phyloP scores from a whole-genome alignment of 768 basidiomycete species.

The Suillus placidus region DNA sequence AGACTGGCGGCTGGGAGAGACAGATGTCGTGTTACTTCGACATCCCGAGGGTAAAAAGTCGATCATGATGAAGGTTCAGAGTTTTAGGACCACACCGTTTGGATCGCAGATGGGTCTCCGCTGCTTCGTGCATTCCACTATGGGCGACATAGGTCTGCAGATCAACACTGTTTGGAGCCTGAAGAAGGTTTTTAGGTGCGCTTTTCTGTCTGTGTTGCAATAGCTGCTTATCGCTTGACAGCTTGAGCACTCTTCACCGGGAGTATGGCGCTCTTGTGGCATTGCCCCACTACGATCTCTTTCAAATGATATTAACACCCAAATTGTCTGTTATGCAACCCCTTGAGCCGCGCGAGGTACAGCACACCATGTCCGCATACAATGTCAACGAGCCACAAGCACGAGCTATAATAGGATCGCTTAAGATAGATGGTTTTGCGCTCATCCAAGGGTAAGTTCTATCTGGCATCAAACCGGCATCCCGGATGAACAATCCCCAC shows the following conservation, averaged over 20 bases:
- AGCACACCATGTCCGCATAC: constrained; percentile 67
- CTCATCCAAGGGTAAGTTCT: constrained; percentile 90
- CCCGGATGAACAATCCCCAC: constrained; percentile 8
- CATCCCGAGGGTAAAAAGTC: constrained; percentile 54
- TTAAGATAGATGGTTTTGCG: constrained; percentile 75
- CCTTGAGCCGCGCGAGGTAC: constrained; percentile 54
- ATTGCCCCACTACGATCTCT: constrained; percentile 81
- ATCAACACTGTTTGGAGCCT: constrained; percentile 72
- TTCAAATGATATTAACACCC: constrained; percentile 69
- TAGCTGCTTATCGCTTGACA: constrained; percentile 34
- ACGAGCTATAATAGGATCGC: constrained; percentile 76
- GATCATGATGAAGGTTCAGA: constrained; percentile 73
- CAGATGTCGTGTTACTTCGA: constrained; percentile 81
- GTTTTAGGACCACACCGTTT: constrained; percentile 42
- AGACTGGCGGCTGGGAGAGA: constrained; percentile 78
- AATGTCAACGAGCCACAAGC: constrained; percentile 95
- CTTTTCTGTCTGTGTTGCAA: constrained; percentile 1
- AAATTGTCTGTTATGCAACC: constrained; percentile 50
- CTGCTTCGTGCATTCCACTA: constrained; percentile 44
- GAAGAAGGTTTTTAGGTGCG: constrained; percentile 80
- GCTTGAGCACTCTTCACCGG: constrained; percentile 87
- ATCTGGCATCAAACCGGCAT: background rate
- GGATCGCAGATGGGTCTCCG: constrained; percentile 64
- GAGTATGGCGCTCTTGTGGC: constrained; percentile 89
- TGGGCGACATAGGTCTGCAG: constrained; percentile 62